Evolutionary conservation across 1,284 basidiomycete genomes (phyloP).

Genomic region (Ustilago crameri): DNA sequence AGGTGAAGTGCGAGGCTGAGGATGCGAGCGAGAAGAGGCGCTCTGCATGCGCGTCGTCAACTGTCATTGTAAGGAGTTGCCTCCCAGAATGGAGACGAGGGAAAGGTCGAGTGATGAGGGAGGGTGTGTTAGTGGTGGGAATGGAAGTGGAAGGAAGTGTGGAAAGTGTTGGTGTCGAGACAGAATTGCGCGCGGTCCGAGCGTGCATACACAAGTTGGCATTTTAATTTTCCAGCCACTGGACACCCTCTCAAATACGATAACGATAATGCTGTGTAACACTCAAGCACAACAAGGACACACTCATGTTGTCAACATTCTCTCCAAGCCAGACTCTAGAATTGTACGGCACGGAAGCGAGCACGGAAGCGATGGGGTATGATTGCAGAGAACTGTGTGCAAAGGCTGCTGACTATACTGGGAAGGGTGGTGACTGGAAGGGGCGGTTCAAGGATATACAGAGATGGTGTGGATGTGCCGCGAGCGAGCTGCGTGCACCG

Average conservation of each 20-base stretch:
- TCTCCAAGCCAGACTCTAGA: too few species aligned
- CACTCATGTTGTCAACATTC: too few species aligned
- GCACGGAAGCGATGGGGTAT: neutral
- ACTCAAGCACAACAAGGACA: neutral
- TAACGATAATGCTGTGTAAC: too few species aligned
- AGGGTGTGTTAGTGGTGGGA: neutral
- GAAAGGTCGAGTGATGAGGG: neutral
- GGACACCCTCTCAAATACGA: too few species aligned
- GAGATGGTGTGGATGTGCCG: neutral
- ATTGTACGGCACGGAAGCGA: too few species aligned
- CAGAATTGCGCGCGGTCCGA: slow-evolving; percentile 11
- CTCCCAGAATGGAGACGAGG: neutral
- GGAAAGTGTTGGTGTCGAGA: slow-evolving; percentile 23
- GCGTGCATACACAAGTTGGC: slow-evolving; percentile 10
- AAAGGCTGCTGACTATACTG: too few species aligned
- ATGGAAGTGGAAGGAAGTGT: neutral
- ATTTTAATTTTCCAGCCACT: neutral
- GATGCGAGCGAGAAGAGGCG: slow-evolving; percentile 18
- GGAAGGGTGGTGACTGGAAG: neutral
- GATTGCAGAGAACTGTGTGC: neutral
- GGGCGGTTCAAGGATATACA: neutral
- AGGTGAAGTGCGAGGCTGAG: slow-evolving; percentile 4
- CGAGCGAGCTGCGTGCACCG: too few species aligned
- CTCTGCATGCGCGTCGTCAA: slow-evolving; percentile 45
- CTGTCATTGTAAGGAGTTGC: neutral